Evolutionary conservation across 805 yeast genomes (phyloP).

Genomic region (Myxozyma lipomycoides): DNA sequence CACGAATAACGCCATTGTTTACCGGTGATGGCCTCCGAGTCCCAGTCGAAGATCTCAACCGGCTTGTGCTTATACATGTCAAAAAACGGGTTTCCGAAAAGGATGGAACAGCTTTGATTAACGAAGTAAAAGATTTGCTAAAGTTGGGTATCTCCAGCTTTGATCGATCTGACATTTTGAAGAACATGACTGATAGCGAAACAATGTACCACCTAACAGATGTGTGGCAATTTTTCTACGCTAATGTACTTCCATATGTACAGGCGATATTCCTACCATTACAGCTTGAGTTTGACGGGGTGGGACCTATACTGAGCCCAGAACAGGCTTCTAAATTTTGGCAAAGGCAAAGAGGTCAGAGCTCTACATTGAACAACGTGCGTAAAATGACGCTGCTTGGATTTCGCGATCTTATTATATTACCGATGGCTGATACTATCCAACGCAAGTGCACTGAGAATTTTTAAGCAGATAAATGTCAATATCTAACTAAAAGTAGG

Average conservation of each 20-base stretch:
- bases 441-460: constrained; percentile 19
- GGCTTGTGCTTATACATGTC: constrained; percentile 43
- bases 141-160: constrained; percentile 18
- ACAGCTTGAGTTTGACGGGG: constrained; percentile 48
- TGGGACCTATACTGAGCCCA: constrained; percentile 39
- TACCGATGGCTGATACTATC: constrained; percentile 35
- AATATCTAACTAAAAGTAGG: no score
- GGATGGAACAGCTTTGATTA: constrained; percentile 40
- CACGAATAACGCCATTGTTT: constrained; percentile 47
- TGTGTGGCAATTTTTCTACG: constrained; percentile 48
- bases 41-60: constrained; percentile 57
- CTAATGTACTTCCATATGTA: constrained; percentile 53
- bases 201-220: constrained; percentile 26
- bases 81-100: constrained; percentile 41
- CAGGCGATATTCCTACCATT: constrained; percentile 61
- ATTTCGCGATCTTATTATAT: constrained; percentile 38
- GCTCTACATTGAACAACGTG: constrained; percentile 29
- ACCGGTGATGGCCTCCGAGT: constrained; percentile 46
- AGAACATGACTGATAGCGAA: constrained; percentile 37
- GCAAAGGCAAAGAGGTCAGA: constrained; percentile 31
- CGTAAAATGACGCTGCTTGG: constrained; percentile 35
- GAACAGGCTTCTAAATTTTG: constrained; percentile 41
- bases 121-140: constrained; percentile 47
- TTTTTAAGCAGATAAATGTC: neutral
- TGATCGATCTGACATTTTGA: constrained; percentile 40